Evolutionary conservation across 2,329 filamentous ascomycete genomes (phyloP).

Genomic region (Aaosphaeria pasadenensis): DNA sequence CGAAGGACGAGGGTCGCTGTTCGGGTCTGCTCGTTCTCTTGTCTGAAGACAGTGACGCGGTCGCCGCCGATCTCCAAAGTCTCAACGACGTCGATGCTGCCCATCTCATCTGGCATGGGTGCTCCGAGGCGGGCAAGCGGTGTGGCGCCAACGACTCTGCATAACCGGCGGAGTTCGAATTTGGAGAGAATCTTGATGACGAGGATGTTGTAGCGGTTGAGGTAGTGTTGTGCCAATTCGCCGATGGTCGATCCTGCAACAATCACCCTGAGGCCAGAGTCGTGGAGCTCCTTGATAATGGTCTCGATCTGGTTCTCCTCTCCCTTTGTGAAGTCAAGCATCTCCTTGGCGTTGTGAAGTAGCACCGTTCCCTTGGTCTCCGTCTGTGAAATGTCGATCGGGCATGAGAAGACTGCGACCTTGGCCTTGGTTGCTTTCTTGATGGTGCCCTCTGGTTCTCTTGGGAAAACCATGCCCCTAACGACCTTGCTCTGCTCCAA

Average conservation of each 20-base stretch:
- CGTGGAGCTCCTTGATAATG: conserved; percentile 90
- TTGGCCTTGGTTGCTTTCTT: conserved; percentile 93
- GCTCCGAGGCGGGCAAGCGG: conserved; percentile 94
- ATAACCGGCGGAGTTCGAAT: conserved; percentile 91
- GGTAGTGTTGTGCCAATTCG: conserved; percentile 93
- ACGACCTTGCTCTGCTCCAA: conserved; percentile 92
- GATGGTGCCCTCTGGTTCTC: conserved; percentile 83
- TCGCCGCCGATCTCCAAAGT: conserved; percentile 97
- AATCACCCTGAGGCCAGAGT: conserved; percentile 87
- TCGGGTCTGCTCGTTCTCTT: conserved; percentile 88
- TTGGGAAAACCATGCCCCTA: conserved; percentile 97
- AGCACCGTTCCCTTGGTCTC: conserved; percentile 99
- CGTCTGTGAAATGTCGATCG: conserved; percentile 92
- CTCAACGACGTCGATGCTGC: conserved; percentile 89
- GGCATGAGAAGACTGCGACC: conserved; percentile 94
- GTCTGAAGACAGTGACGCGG: conserved; percentile 95
- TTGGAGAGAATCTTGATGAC: conserved; percentile 97
- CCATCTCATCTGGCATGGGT: conserved; percentile 99
- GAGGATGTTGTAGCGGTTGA: conserved; percentile 94
- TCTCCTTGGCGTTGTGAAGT: conserved; percentile 95
- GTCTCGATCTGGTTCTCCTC: conserved; percentile 91
- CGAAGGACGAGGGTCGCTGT: conserved; percentile 93
- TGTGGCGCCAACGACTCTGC: conserved; percentile 93
- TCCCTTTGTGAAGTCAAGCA: conserved; percentile 97
- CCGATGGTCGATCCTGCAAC: conserved; percentile 92